These are phyloP conservation scores for Adiantum capillusveneris DNA, from an alignment of 75 land plant species.

Conservation along the genomic window DNA sequence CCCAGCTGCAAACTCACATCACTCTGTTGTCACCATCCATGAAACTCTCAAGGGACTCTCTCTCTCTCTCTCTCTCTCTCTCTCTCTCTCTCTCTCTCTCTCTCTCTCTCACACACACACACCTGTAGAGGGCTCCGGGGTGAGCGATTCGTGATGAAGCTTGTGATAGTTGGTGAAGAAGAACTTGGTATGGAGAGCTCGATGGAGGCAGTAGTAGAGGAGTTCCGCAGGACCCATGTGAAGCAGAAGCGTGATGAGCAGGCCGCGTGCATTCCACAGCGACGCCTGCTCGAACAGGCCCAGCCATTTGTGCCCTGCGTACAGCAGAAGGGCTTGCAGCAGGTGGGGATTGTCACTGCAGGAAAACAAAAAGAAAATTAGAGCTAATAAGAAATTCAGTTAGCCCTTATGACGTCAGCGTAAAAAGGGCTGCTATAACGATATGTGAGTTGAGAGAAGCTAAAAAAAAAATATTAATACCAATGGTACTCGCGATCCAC, in stretches of 20 bases:
- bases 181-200: conserved; percentile 30
- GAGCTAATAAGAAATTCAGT: too few relatives aligned
- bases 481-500: background rate
- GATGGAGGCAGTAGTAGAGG: conserved; percentile 60
- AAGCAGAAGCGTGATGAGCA: conserved; percentile 29
- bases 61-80: too few relatives aligned
- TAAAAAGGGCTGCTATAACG: too few relatives aligned
- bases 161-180: conserved; percentile 54
- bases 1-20: conserved; percentile 45
- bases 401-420: too few relatives aligned
- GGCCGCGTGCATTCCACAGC: conserved; percentile 36
- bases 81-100: background rate
- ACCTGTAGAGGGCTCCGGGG: conserved; percentile 57
- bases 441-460: background rate
- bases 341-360: conserved; percentile 70
- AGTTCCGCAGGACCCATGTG: conserved; percentile 51
- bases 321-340: conserved; percentile 43
- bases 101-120: conserved; percentile 15
- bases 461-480: background rate
- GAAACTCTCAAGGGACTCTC: too few relatives aligned
- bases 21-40: background rate
- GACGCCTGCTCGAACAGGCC: conserved; percentile 36
- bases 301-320: conserved; percentile 28
- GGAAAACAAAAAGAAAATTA: too few relatives aligned
- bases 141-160: conserved; percentile 55